Base-by-base conservation (phyloP, 2,329 filamentous ascomycete genomes). In the Fusarium ambrosium region DNA sequence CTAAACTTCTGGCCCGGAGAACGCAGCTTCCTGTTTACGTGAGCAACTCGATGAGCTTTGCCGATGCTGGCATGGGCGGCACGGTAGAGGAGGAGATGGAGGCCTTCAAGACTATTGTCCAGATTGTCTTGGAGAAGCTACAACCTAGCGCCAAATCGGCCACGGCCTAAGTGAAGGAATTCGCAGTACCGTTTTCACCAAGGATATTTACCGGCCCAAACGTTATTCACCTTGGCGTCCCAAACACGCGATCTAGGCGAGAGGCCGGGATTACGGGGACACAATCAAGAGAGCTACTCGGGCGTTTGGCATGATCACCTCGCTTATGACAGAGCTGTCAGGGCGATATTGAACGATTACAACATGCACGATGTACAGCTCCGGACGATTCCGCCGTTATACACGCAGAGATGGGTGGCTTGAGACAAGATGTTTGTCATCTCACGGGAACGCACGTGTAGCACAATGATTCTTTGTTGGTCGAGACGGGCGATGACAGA, bases 21-120 rank as follows among this genome's bases (percentile, higher is more conserved):
- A 89, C 92, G 32, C 86, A 88, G 36, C 89, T 91, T 72, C 95
- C 95, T 1, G 92, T 94, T n/a, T 98, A 98, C 81, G 94, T 98
- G 20, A 94, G 94, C 24, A 97, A 94, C 80, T 98, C 95, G 37
- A 91, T 97, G 78, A 94, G 92, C 75, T 91, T 98, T 73, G 89
- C 90, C 16, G 91, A 88, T 78, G 89, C 92, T 7, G 93, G 92
- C 2, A 89, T 95, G 78, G 95, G 95, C 11, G 93, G 95, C 22
- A 93, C 91, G 0, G 91, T 96, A 8, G 95, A 98, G 80, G 97
- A 98, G 86, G 96, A 98, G 85, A 95, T 98, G 91, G 95, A 96
- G 80, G 94, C 93, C 0, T 92, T 98, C 78, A 91, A 90, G 79
- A 89, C 89, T 73, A 91, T 97, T 45, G 91, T 95, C 36, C 89